phyloP scores from a whole-genome alignment of 83 land plant species.

The Diphasiastrum complanatum region DNA sequence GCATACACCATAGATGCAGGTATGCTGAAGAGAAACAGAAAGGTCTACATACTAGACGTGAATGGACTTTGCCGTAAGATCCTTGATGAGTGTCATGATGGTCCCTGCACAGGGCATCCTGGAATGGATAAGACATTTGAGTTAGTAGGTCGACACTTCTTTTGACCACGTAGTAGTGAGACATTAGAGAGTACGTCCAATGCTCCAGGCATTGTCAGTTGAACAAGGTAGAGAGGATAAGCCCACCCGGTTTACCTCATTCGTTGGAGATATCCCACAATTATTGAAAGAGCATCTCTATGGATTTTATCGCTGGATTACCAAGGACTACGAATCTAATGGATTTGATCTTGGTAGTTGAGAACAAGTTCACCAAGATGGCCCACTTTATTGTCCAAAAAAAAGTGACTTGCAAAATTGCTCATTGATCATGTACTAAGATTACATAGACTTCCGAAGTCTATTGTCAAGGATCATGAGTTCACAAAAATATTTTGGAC shows the following conservation, averaged over 20 bases:
- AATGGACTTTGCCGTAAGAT: too few relatives aligned
- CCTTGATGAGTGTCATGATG: slow-evolving; percentile 11
- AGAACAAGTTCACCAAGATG: background rate
- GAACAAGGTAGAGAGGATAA: background rate
- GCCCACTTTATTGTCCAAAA: background rate
- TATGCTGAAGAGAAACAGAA: too few relatives aligned
- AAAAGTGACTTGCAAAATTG: background rate
- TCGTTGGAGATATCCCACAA: background rate
- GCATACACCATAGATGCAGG: too few relatives aligned
- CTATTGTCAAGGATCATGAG: slow-evolving; percentile 6
- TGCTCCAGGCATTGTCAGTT: slow-evolving; percentile 3
- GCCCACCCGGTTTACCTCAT: background rate
- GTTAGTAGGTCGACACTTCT: background rate
- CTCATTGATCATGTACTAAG: background rate
- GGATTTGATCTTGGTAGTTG: background rate
- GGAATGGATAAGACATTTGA: background rate
- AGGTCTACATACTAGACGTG: too few relatives aligned
- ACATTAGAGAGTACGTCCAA: background rate
- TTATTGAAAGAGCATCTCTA: slow-evolving; percentile 6
- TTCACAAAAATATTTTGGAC: slow-evolving; percentile 5
- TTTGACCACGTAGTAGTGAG: background rate
- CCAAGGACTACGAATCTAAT: background rate
- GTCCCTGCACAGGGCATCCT: background rate
- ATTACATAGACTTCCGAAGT: background rate
- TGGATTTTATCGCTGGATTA: slow-evolving; percentile 2